Base-by-base conservation (phyloP, 23 red algal genomes). In the Gracilaria caudata region DNA sequence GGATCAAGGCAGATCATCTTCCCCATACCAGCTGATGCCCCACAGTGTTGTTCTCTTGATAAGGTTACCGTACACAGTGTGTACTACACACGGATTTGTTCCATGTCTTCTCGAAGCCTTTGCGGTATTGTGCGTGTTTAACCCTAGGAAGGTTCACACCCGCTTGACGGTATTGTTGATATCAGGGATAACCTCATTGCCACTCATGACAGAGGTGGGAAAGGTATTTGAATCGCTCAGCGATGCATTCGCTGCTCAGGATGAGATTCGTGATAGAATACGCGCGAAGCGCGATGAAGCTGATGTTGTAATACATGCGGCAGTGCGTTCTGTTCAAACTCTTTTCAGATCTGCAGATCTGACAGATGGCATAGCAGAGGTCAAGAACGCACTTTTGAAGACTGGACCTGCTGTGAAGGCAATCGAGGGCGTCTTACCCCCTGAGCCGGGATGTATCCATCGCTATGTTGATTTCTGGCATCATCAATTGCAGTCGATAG, bases 391-490 rank as follows among this genome's bases (percentile, higher is more conserved):
- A 12, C 58, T 90, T 19, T 38, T 41, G 29, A 36, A 37, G 37
- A 70, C 73, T 36, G 86, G 86, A 28, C 55, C 54, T 51, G 39
- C 25, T 10, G 32, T 90, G 17, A 80, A 80, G 60, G 51, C 73
- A 39, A 81, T 80, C 26, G 86, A 90, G 86, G 57, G 81, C 21
- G 86, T 63, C 10, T 80, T 79, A 17, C 86, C 86, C 35, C 20
- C 64, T 55, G 58, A 79, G 2, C 73, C 86, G 19, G 86, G 86
- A 30, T 61, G 45, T 24, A 64, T 80, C 47, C 44, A 56, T 21
- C 54, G 64, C 11, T 90, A 80, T 29, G 35, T 37, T 7, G 74
- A 90, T 56, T 54, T 90, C 26, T 90, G 86, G 86, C 25, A 81
- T 51, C 41, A 45, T 21, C 73, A 51, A 1, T 30, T 65, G 21